Base-by-base conservation (phyloP, 345 rosid genomes). In the Arabis hirsuta region DNA sequence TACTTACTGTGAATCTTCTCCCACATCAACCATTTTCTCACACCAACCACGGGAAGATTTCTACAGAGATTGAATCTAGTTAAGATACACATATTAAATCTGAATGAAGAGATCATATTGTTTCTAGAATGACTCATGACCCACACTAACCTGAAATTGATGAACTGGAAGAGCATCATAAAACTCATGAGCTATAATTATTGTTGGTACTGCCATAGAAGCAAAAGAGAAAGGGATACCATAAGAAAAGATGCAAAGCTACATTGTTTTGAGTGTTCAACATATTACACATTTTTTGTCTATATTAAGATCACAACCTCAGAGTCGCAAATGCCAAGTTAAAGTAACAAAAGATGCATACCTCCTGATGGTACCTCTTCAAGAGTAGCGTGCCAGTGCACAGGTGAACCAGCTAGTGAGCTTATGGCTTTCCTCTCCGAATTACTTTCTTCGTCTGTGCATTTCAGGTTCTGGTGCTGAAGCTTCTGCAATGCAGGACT, bases 121-220 rank as follows among this genome's bases (percentile, higher is more conserved):
- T 29, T 54, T 55, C 9, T 2, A 29, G 0, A 22, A 38, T 36
- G 50, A 20, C 27, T 32, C 55, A 54, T 62, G 20, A 32, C 50
- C 9, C 39, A 20, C 13, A 82, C 88, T 52, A 59, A 94, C 98
- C 97, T 89, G 98, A 81, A 94, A 91, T 46, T 94, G 98, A 80
- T 91, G 95, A 69, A 95, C 82, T 19, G 99, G 96, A 70, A 94
- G 86, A 62, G 97, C 99, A 81, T 95, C 99, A 71, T 84, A 91
- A 76, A 95, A 95, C 80, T 95, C 96, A 73, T 95, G 98, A 56
- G 94, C 96, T 75, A 91, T 83, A 64, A 95, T 82, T 71, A 91
- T 85, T 50, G 90, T 73, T 32, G 99, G 98, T 58, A 70, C 99
- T 91, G 89, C 55, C 76, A 59, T 62, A 76, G 44, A 68, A 73